These are phyloP conservation scores for Trichoderma sp. DNA, from an alignment of 2,329 filamentous ascomycete species.

Conservation along the genomic window DNA sequence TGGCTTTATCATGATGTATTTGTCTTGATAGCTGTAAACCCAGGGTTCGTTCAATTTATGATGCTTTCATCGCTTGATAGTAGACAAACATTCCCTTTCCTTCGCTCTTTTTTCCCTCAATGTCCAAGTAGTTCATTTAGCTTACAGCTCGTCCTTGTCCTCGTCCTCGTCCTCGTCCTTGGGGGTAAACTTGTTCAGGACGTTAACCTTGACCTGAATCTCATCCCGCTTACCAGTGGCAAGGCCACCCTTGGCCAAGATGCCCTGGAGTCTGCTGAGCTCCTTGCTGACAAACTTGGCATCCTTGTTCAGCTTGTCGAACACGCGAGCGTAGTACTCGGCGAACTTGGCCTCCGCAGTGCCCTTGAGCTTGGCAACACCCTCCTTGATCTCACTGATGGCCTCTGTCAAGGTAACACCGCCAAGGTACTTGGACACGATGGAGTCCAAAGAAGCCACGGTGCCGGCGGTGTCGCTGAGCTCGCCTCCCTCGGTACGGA, in stretches of 20 bases:
- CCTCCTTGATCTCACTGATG: constrained; percentile 68
- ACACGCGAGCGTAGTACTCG: constrained; percentile 90
- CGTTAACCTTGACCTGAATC: constrained; percentile 80
- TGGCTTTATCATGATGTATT: constrained; percentile 2
- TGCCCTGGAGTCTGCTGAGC: constrained; percentile 70
- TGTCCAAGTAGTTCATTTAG: background rate
- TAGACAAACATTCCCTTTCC: background rate
- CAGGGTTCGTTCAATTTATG: constrained; percentile 8
- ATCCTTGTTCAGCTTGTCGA: constrained; percentile 78
- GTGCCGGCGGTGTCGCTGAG: constrained; percentile 79
- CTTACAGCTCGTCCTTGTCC: constrained; percentile 51
- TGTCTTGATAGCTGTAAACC: constrained; percentile 3
- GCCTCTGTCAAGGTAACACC: constrained; percentile 61
- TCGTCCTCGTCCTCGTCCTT: constrained; percentile 48
- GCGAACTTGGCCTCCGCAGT: constrained; percentile 70
- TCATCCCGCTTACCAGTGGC: constrained; percentile 86
- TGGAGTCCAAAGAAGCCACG: constrained; percentile 69
- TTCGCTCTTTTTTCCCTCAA: background rate
- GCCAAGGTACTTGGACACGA: constrained; percentile 71
- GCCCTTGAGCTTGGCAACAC: constrained; percentile 62
- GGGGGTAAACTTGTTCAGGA: constrained; percentile 72
- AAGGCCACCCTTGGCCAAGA: constrained; percentile 82
- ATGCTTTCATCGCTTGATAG: constrained; percentile 14
- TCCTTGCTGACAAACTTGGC: constrained; percentile 82
- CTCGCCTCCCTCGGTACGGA: constrained; percentile 76